Evolutionary conservation across 1,284 basidiomycete species (phyloP), one percentile per base, ranked within the genome.

Genomic region (Mycena citricolor): DNA sequence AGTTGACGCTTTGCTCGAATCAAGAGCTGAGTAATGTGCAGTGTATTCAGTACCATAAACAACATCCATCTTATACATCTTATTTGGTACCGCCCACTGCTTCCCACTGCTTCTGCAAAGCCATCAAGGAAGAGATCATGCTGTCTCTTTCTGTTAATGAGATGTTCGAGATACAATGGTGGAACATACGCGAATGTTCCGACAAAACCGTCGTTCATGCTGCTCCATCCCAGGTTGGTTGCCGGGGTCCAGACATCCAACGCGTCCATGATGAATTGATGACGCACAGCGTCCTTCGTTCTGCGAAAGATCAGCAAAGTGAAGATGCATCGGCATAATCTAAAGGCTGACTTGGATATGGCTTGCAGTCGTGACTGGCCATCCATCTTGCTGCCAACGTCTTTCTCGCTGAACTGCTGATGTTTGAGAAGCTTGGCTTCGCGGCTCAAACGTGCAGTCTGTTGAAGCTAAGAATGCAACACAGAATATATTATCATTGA

Each of bases 211-310:
- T 99, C 95, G 62, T 89, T 94, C 55, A 97, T 61, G 57, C 81
- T 78, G 54, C 87, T 76, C 49, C 90, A 71, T 34, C 86, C 91
- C 33, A 94, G 75, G 51, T 79, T 86, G 32, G 87, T 86, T 10
- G 93, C 89, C 10, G 95, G 97, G 60, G 94, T 82, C 82, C 90
- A 91, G 54, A 94, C 67, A 61, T 95, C 92, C 48, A 93, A 70
- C 16, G 79, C 61, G 63, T 95, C 92, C 55, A 91, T 82, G 38
- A 83, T 67, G 60, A 95, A 81, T 65, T 95, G 92, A 57, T 79
- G 79, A 17, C 83, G 79, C 21, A 82, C 77, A 6, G 76, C 78
- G 22, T 70, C 66, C 30, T 81, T 82, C 54, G 84, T 75, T 31
- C 89, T 91, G 54, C n/a, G 21, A 14, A 29, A 40, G 32, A 24